Evolutionary conservation across 768 basidiomycete species (phyloP), one percentile per base, ranked within the genome.

Genomic region (Boletales sp.): DNA sequence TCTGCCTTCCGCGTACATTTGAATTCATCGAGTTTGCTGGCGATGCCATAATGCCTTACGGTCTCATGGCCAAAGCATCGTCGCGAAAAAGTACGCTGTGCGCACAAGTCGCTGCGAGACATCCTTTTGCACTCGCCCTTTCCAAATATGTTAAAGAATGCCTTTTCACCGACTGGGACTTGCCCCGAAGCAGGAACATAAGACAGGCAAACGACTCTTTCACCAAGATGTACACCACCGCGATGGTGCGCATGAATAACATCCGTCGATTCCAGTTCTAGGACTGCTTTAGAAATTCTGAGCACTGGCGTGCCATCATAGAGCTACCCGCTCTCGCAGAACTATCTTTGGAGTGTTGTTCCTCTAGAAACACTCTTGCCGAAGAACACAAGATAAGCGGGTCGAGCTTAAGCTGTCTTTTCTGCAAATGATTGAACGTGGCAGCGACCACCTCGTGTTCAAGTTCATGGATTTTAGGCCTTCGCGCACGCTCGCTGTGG

Each of bases 1-100:
- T 69, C 2, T 62, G 67, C n/a, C 55, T 74, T 11, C 72, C 76
- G 0, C 72, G 71, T 27, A 58, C 76, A 5, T 78, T 74, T 53
- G 61, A 69, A 24, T 57, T 55, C 4, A n/a, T 78, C 14, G 35
- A 53, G 5, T 51, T 60, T 39, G 48, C 40, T 15, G 53, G 62
- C 4, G 37, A 27, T 6, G 24, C 3, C 24, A 7, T 27, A 27
- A 51, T 17, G 58, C 72, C 12, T 52, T 30, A 51, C 4, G 24
- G 24, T 6, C 24, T 7, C 24, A 27, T 27, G 24, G 4, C 24
- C 24, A 27, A 7, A 27, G 4, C 24, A 27, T 27, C 24, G 24
- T 43, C 51, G 3, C 58, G 40, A 40, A 48, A 5, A 30, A 31
- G 9, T 0, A 19, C 5, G 7, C 64, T 70, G 43, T 74, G 66